Conservation (phyloP, 2,329 filamentous ascomycete species). For the Colletotrichum camelliae region DNA sequence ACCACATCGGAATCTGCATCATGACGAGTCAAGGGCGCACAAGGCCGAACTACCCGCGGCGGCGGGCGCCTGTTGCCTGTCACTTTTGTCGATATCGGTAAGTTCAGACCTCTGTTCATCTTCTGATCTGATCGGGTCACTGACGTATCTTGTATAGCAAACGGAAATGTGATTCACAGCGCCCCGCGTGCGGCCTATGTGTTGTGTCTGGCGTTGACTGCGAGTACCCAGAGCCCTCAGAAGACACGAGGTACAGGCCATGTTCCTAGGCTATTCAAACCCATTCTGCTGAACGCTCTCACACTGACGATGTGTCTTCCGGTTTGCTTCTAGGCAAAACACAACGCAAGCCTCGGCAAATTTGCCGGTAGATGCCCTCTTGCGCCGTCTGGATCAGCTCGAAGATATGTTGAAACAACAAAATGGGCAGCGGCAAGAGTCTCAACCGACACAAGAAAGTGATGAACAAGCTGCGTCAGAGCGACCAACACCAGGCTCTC, state of each 20-base stretch:
- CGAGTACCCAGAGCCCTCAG: neutral
- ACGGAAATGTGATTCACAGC: neutral
- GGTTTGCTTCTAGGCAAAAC: neutral
- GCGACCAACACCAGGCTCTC: neutral
- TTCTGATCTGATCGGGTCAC: neutral
- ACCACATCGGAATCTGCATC: neutral
- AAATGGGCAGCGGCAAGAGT: neutral
- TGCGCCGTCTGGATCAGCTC: neutral
- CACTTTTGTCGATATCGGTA: neutral
- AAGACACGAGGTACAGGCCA: neutral
- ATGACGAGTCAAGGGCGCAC: neutral
- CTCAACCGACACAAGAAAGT: neutral
- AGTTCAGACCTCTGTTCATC: neutral
- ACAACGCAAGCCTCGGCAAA: neutral
- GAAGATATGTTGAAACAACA: neutral
- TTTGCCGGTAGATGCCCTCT: neutral
- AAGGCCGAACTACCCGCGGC: neutral
- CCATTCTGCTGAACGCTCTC: neutral
- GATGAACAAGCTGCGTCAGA: neutral
- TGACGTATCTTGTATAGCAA: neutral
- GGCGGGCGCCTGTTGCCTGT: neutral
- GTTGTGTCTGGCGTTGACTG: neutral
- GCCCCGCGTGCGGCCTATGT: neutral
- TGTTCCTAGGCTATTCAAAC: neutral
- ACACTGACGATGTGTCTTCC: neutral